A percentile compares a stretch with the other conserved stretches of the same genome.
Evolutionary conservation across 2,329 filamentous ascomycete genomes (phyloP).

Genomic region (Beauveria scarabaeidicola): DNA sequence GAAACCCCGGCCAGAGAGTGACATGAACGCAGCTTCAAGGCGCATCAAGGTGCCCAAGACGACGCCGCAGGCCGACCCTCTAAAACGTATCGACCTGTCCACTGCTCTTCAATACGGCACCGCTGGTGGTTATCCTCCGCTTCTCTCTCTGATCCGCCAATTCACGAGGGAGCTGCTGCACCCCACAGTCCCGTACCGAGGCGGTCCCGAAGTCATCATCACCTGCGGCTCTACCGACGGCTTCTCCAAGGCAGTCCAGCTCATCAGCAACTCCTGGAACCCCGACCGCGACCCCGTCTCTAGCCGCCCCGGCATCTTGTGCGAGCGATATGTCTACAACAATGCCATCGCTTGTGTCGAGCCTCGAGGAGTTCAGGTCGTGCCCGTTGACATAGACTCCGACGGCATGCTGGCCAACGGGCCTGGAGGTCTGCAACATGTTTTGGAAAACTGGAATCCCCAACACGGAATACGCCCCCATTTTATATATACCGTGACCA

Average conservation of each 20-base stretch:
- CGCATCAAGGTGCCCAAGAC: constrained; percentile 67
- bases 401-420: constrained; percentile 73
- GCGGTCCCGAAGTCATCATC: constrained; percentile 67
- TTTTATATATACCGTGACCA: constrained; percentile 82
- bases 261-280: constrained; percentile 69
- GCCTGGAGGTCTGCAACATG: constrained; percentile 64
- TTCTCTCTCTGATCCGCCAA: constrained; percentile 69
- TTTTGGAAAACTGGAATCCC: constrained; percentile 75
- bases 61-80: constrained; percentile 45
- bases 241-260: constrained; percentile 66
- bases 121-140: constrained; percentile 71
- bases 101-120: constrained; percentile 81
- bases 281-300: constrained; percentile 56
- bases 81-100: constrained; percentile 68
- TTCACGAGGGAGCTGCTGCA: constrained; percentile 71
- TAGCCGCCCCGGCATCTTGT: constrained; percentile 67
- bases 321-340: constrained; percentile 75
- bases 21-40: constrained; percentile 29
- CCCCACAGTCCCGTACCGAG: constrained; percentile 69
- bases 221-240: constrained; percentile 82
- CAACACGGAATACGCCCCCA: constrained; percentile 67
- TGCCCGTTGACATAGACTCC: constrained; percentile 66
- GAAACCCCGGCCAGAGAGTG: constrained; percentile 16
- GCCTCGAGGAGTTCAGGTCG: constrained; percentile 64
- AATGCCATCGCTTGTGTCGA: constrained; percentile 60